phyloP scores from a whole-genome alignment of 495 filamentous ascomycete genomes.

The Hypoxylon rickii region DNA sequence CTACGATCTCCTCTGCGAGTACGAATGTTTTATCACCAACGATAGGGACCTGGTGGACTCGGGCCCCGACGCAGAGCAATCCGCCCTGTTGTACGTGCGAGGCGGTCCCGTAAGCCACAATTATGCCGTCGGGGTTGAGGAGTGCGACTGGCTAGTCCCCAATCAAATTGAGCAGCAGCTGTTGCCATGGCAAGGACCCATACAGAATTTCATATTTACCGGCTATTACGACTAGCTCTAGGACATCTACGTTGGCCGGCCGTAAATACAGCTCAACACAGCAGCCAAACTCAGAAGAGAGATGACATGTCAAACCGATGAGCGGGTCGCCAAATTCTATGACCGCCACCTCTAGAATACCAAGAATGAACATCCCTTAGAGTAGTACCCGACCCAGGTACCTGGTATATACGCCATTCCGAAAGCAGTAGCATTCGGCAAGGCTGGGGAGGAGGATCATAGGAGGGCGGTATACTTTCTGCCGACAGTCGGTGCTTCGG shows the following conservation, averaged over 20 bases:
- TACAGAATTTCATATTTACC: slow-evolving; percentile 28
- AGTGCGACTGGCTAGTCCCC: slow-evolving; percentile 13
- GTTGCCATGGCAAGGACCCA: slow-evolving; percentile 29
- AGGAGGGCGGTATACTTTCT: too few relatives aligned
- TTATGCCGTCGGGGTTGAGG: background rate
- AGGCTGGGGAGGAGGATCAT: too few relatives aligned
- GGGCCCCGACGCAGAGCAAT: slow-evolving; percentile 16
- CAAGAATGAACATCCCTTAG: too few relatives aligned
- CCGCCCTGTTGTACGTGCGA: slow-evolving; percentile 26
- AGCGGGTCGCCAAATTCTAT: too few relatives aligned
- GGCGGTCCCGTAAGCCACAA: slow-evolving; percentile 13
- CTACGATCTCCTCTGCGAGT: slow-evolving; percentile 22
- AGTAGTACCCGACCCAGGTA: too few relatives aligned
- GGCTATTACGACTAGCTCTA: slow-evolving; percentile 22
- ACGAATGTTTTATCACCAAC: slow-evolving; percentile 26
- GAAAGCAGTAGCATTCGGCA: too few relatives aligned
- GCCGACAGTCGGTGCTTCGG: too few relatives aligned
- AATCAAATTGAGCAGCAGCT: slow-evolving; percentile 12
- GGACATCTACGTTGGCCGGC: too few relatives aligned
- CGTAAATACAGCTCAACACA: background rate
- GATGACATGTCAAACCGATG: too few relatives aligned
- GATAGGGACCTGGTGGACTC: slow-evolving; percentile 23
- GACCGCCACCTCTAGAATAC: too few relatives aligned
- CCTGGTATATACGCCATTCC: too few relatives aligned
- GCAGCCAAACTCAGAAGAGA: too few relatives aligned